Conservation (phyloP, 2,329 filamentous ascomycete species). For the Fusarium oligoseptatum region DNA sequence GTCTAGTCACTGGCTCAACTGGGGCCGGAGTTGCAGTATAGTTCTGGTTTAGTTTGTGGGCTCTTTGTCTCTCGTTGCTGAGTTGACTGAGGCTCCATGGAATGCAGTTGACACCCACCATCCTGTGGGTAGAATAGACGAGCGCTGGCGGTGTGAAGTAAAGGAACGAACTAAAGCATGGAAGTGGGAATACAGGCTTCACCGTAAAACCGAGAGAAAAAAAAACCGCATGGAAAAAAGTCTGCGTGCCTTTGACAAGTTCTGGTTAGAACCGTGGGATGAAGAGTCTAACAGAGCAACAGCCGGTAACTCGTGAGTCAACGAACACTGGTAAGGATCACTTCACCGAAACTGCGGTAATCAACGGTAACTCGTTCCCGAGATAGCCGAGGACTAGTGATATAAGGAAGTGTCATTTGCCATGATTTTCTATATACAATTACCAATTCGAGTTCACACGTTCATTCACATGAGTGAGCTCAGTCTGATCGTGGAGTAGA, state of each 20-base stretch:
- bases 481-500: background rate
- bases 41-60: background rate
- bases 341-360: background rate
- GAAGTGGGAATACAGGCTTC: background rate
- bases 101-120: background rate
- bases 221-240: background rate
- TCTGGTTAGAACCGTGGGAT: background rate
- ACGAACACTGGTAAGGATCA: background rate
- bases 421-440: background rate
- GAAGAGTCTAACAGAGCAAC: background rate
- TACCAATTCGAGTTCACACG: background rate
- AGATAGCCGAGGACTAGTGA: background rate
- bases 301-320: background rate
- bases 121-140: background rate
- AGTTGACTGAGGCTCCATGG: background rate
- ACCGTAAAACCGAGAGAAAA: background rate
- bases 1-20: background rate
- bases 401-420: background rate
- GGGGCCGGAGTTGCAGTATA: background rate
- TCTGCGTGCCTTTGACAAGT: background rate
- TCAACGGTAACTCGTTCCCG: background rate
- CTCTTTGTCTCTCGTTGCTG: background rate
- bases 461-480: background rate
- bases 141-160: background rate
- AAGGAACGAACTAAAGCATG: background rate